Evolutionary conservation across 257 asterid species (phyloP), one percentile per base, ranked within the genome.

Genomic region (Hygrophila difformis): DNA sequence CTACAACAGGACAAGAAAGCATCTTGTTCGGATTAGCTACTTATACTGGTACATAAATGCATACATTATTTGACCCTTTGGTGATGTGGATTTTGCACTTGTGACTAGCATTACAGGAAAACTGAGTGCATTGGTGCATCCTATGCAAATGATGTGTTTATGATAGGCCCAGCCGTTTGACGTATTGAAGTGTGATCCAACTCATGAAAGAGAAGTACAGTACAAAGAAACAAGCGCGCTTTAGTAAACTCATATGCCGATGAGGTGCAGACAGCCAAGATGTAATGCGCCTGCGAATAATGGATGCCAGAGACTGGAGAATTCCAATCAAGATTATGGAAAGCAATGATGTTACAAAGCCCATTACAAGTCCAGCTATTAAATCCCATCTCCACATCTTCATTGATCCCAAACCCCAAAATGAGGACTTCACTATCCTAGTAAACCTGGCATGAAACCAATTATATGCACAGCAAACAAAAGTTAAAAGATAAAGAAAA

Each of bases 131-230:
- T 60, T 66, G 65, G n/a, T n/a, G n/a, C 52, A 47, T 42, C 15
- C 60, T 26, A 62, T 47, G 28, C 36, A 48, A 33, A 45, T 70
- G 44, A 56, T 33, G 24, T 17, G 70, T 66, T 60, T 69, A 76
- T 15, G 67, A 62, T 57, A 85, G 70, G 46, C 92, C 88, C 18
- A 85, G 71, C 55, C 70, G 67, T 62, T 74, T 74, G 4, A 77
- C 14, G 46, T 77, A 89, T 56, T 79, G 88, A 57, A 82, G 16
- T 24, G 84, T 74, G 68, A 85, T 58, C 94, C 94, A 85, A 54
- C 92, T 64, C 89, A 81, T 72, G 61, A 82, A 75, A 49, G 81
- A 75, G 74, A 72, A 73, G 57, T 89, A 85, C 36, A 75, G 72
- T 17, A 76, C 50, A 48, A 85, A 75, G 65, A 89, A 76, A 68